Evolutionary conservation across 2,329 filamentous ascomycete genomes (phyloP).

Genomic region (Hortaea sp.): DNA sequence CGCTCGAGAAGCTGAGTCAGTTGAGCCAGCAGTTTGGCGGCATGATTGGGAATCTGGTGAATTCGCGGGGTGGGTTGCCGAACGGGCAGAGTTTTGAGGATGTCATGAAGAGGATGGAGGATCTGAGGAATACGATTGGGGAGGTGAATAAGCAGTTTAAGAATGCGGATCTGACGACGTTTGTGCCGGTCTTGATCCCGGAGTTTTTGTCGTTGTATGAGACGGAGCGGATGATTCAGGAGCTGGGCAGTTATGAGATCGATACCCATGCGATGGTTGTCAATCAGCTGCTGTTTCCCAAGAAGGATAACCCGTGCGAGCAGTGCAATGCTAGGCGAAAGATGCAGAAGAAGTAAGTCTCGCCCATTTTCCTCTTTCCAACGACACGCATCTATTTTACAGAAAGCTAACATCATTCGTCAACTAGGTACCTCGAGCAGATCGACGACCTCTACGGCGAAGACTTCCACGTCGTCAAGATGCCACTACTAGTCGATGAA

Average conservation of each 20-base stretch:
- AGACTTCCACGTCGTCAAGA: constrained; percentile 98
- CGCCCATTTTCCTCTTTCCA: not conserved
- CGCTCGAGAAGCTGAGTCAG: constrained; percentile 91
- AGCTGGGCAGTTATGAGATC: constrained; percentile 83
- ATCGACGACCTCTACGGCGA: constrained; percentile 94
- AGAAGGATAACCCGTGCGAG: constrained; percentile 73
- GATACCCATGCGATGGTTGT: constrained; percentile 97
- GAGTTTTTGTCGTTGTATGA: constrained; percentile 96
- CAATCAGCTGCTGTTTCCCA: constrained; percentile 93
- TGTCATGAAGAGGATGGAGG: constrained; percentile 89
- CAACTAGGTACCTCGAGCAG: constrained; percentile 67
- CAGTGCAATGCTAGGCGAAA: constrained; percentile 90
- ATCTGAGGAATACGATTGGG: constrained; percentile 79
- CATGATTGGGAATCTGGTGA: constrained; percentile 87
- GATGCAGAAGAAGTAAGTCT: constrained; percentile 83
- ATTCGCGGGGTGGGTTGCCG: constrained; percentile 64
- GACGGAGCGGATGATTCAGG: constrained; percentile 99
- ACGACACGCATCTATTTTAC: not conserved
- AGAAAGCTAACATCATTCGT: not conserved
- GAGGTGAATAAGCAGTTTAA: constrained; percentile 99
- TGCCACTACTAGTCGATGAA: constrained; percentile 92
- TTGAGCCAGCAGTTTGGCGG: constrained; percentile 90
- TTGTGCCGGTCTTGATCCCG: constrained; percentile 96
- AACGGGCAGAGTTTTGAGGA: constrained; percentile 90
- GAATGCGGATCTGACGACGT: constrained; percentile 87